Conservation (phyloP, 2,329 filamentous ascomycete genomes). For the Fusarium miscanthi region DNA sequence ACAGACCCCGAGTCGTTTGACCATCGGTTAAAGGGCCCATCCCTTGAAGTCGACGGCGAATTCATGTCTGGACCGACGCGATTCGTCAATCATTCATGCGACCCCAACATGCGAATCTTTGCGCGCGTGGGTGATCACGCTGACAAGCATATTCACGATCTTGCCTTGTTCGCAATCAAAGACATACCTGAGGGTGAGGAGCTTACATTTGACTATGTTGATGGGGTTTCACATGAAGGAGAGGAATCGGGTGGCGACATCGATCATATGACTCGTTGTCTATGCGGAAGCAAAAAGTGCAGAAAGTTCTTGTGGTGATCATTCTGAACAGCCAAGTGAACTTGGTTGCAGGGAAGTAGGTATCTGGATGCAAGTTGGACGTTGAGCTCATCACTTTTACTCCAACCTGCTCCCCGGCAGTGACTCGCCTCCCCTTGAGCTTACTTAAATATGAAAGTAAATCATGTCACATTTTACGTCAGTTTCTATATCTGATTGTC, state of each 20-base stretch:
- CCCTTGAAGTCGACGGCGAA: conserved; percentile 76
- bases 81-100: conserved; percentile 86
- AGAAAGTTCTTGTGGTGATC: conserved; percentile 74
- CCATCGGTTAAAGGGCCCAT: conserved; percentile 63
- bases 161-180: conserved; percentile 78
- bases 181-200: conserved; percentile 75
- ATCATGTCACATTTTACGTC: not conserved
- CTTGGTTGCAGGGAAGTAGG: not conserved
- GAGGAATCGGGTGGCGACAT: conserved; percentile 54
- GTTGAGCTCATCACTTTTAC: not conserved
- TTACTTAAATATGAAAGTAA: not conserved
- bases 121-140: conserved; percentile 81
- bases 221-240: conserved; percentile 67
- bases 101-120: conserved; percentile 83
- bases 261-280: conserved; percentile 66
- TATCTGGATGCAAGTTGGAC: not conserved
- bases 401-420: not conserved
- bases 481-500: not conserved
- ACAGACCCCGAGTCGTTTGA: conserved; percentile 67
- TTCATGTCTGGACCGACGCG: conserved; percentile 81
- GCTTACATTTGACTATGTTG: conserved; percentile 83
- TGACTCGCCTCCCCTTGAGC: not conserved
- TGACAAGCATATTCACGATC: conserved; percentile 78
- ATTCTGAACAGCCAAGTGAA: not conserved
- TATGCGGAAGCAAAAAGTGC: conserved; percentile 75